Conservation (phyloP, 2,329 filamentous ascomycete genomes). For the Aspergillus proliferans region DNA sequence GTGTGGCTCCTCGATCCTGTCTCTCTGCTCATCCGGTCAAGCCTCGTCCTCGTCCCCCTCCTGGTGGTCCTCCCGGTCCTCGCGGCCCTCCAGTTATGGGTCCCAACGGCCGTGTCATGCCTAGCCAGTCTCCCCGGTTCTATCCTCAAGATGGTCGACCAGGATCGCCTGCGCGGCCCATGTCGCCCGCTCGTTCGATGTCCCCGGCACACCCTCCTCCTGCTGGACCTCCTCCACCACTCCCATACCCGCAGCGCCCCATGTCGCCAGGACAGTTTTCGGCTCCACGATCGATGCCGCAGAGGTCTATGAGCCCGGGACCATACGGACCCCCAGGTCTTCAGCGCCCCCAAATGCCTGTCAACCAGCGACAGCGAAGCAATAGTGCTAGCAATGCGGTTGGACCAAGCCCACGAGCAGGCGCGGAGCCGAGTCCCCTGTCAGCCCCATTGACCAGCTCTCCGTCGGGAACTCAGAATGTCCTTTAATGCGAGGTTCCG, state of each 20-base stretch:
- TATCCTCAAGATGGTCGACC: conserved; percentile 34
- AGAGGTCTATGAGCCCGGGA: conserved; percentile 36
- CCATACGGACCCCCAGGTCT: conserved; percentile 38
- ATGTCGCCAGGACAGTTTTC: conserved; percentile 24
- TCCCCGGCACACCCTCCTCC: conserved; percentile 17
- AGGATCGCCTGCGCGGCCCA: conserved; percentile 39
- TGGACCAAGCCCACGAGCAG: conserved; percentile 20
- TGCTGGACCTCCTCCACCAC: conserved; percentile 19
- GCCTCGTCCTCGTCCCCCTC: conserved; percentile 55
- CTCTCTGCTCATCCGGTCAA: conserved; percentile 88
- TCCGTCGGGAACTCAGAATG: not conserved
- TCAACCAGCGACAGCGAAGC: conserved; percentile 34
- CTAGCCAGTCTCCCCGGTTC: conserved; percentile 27
- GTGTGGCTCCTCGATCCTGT: conserved; percentile 89
- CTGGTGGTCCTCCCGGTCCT: conserved; percentile 27
- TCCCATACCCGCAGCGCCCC: conserved; percentile 18
- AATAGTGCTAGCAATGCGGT: conserved; percentile 37
- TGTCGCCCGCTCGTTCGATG: conserved; percentile 13
- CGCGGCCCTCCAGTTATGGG: conserved; percentile 30
- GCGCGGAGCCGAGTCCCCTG: conserved; percentile 13
- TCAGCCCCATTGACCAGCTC: conserved; percentile 3
- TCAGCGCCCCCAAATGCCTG: conserved; percentile 36
- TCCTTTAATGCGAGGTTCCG: not conserved
- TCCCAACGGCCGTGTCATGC: conserved; percentile 18
- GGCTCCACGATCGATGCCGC: conserved; percentile 25